Conservation (phyloP, 805 yeast species). For the Pichia californica region DNA sequence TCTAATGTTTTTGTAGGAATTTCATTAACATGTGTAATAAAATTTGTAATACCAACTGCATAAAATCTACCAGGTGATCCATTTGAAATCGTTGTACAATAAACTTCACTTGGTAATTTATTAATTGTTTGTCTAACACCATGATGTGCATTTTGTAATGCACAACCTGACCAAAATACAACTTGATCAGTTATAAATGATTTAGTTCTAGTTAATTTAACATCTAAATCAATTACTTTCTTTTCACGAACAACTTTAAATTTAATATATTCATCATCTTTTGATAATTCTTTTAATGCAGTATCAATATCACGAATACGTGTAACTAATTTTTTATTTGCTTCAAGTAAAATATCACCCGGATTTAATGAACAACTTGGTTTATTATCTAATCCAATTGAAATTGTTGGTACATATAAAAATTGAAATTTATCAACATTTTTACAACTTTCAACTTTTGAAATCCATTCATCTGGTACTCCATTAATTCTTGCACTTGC, state of each 20-base stretch:
- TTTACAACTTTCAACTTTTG: slow-evolving; percentile 47
- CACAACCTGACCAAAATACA: slow-evolving; percentile 78
- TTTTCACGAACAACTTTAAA: slow-evolving; percentile 71
- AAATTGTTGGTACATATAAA: slow-evolving; percentile 61
- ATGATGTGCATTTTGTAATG: slow-evolving; percentile 85
- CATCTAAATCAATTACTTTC: slow-evolving; percentile 50
- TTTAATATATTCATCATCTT: slow-evolving; percentile 28
- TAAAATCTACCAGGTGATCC: slow-evolving; percentile 88
- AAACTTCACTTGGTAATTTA: slow-evolving; percentile 75
- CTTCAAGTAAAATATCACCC: slow-evolving; percentile 75
- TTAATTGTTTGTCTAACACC: slow-evolving; percentile 83
- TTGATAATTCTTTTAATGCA: slow-evolving; percentile 36
- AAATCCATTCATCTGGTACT: slow-evolving; percentile 82
- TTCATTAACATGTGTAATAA: slow-evolving; percentile 86
- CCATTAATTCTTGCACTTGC: slow-evolving; percentile 78
- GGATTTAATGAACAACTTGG: slow-evolving; percentile 34
- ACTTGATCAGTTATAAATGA: slow-evolving; percentile 53
- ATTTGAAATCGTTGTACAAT: slow-evolving; percentile 62
- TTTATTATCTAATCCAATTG: slow-evolving; percentile 25
- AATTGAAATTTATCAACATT: slow-evolving; percentile 62
- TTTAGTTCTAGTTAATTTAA: slow-evolving; percentile 58
- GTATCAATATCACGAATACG: slow-evolving; percentile 58
- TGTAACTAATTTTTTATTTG: slow-evolving; percentile 58
- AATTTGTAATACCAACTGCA: slow-evolving; percentile 70
- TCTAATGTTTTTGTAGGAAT: slow-evolving; percentile 62